phyloP scores from a whole-genome alignment of 2,329 filamentous ascomycete genomes.

The Phialemonium atrogriseum region DNA sequence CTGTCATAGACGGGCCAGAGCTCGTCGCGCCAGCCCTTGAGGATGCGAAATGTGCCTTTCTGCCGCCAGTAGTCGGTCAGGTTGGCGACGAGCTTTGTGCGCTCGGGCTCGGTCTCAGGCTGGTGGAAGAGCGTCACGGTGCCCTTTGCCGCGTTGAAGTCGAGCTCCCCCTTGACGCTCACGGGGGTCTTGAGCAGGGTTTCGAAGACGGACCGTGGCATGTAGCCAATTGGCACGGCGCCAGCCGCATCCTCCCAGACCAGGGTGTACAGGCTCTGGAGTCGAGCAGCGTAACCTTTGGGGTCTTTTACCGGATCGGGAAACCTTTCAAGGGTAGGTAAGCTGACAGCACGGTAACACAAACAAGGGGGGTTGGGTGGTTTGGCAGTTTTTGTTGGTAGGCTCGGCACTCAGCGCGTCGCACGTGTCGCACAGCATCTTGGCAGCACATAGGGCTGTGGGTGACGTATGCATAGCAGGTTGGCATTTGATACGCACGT shows the following conservation, averaged over 20 bases:
- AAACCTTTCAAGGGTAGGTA: constrained; percentile 48
- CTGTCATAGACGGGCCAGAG: constrained; percentile 69
- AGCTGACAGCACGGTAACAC: neutral
- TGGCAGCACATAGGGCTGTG: neutral
- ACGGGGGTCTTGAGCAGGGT: constrained; percentile 39
- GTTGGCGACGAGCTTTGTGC: constrained; percentile 46
- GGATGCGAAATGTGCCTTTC: constrained; percentile 63
- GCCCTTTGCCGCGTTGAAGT: constrained; percentile 48
- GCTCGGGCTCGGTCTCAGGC: constrained; percentile 45
- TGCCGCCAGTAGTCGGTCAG: constrained; percentile 61
- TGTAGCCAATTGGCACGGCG: constrained; percentile 54
- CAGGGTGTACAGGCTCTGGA: constrained; percentile 59
- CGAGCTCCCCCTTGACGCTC: constrained; percentile 47
- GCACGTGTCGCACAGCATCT: constrained; percentile 3
- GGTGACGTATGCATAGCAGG: too few relatives aligned
- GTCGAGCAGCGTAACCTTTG: constrained; percentile 42
- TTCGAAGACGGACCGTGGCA: constrained; percentile 42
- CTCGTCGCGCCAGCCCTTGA: constrained; percentile 75
- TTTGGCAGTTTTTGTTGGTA: too few relatives aligned
- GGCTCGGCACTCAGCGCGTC: neutral
- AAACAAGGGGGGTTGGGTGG: neutral
- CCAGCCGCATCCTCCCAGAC: constrained; percentile 56
- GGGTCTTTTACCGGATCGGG: constrained; percentile 61
- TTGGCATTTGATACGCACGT: too few relatives aligned
- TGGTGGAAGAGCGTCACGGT: constrained; percentile 57